A percentile compares a stretch with the other conserved stretches of the same genome.
Conservation (phyloP, 257 asterid species). For the Lycium ferocissimum region DNA sequence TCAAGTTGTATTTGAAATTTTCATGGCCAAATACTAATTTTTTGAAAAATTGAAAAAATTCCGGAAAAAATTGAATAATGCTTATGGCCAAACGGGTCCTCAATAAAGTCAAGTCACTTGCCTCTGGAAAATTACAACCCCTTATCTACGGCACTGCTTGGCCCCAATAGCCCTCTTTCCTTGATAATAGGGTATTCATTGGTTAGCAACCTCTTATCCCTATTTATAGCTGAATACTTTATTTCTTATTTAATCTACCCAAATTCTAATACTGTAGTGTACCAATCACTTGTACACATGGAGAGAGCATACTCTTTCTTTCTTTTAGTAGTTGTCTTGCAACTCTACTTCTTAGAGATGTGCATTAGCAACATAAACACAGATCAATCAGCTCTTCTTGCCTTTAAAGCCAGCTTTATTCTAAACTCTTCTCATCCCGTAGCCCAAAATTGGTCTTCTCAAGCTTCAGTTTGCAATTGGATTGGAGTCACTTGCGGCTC, state of each 20-base stretch:
- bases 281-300: not conserved
- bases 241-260: not conserved
- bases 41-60: too few species aligned
- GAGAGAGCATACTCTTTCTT: not conserved
- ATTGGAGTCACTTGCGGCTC: conserved; percentile 29
- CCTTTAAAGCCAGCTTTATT: not conserved
- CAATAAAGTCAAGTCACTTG: not conserved
- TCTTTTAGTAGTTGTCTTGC: not conserved
- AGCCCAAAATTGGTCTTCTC: conserved; percentile 20
- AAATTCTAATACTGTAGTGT: too few species aligned
- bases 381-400: conserved; percentile 18
- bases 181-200: too few species aligned
- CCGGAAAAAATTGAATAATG: too few species aligned
- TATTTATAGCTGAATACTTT: not conserved
- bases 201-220: not conserved
- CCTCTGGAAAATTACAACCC: too few species aligned
- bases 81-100: too few species aligned
- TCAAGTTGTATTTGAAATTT: too few species aligned
- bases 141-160: too few species aligned
- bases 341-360: not conserved
- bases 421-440: conserved; percentile 20
- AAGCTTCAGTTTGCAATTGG: conserved; percentile 25
- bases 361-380: not conserved
- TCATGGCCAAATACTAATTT: too few species aligned
- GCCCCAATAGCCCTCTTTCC: too few species aligned